A percentile compares a stretch with the other conserved stretches of the same genome.
Evolutionary conservation across 768 basidiomycete species (phyloP).

Genomic region (Naematelia aurantialba): DNA sequence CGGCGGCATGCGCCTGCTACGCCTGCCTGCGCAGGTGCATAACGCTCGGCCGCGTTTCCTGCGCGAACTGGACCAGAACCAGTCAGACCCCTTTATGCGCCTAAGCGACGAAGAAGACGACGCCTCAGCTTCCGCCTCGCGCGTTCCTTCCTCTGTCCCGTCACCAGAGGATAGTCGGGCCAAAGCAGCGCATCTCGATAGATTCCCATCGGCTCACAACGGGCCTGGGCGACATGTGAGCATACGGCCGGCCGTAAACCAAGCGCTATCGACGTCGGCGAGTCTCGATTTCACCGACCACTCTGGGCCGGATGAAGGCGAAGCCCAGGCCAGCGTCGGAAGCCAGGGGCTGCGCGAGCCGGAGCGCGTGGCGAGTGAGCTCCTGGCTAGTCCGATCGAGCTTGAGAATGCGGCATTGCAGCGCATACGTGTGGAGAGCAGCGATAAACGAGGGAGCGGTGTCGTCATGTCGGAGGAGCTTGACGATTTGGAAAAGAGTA

Average conservation of each 20-base stretch:
- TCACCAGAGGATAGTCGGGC: neutral
- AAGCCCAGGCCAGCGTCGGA: slow-evolving; percentile 3
- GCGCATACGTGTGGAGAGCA: slow-evolving; percentile 18
- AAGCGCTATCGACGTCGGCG: slow-evolving; percentile 13
- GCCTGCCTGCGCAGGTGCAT: slow-evolving; percentile 7
- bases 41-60: slow-evolving; percentile 23
- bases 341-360: slow-evolving; percentile 7
- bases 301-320: slow-evolving; percentile 1
- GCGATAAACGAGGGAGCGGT: slow-evolving; percentile 46
- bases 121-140: slow-evolving; percentile 1
- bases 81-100: neutral
- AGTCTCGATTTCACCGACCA: slow-evolving; percentile 5
- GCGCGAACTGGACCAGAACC: slow-evolving; percentile 15
- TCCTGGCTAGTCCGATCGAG: slow-evolving; percentile 44
- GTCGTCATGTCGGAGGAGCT: slow-evolving; percentile 47
- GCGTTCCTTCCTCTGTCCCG: neutral
- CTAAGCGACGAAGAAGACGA: slow-evolving; percentile 1
- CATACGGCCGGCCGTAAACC: neutral
- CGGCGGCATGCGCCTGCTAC: slow-evolving; percentile 24
- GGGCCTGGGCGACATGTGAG: slow-evolving; percentile 3
- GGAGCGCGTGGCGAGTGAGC: slow-evolving; percentile 9
- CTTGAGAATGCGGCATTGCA: slow-evolving; percentile 14
- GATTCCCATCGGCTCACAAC: neutral
- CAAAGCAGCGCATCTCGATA: neutral
- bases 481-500: slow-evolving; percentile 47